Conservation (phyloP, 192 early-diverging fungal genomes). For the Coemansia sp. region DNA sequence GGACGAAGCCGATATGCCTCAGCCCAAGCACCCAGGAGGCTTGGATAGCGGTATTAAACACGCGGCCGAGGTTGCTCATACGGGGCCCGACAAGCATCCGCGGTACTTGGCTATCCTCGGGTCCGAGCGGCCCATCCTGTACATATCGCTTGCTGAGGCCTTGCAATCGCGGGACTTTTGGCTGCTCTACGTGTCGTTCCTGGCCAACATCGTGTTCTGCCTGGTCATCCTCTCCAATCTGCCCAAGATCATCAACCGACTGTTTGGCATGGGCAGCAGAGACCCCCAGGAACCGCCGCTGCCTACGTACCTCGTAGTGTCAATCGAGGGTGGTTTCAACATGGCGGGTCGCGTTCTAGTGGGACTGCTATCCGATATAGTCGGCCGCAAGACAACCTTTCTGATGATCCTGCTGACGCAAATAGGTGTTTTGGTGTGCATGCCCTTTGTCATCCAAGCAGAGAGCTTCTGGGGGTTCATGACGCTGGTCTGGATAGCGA, state of each 20-base stretch:
- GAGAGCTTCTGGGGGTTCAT: slow-evolving; percentile 63
- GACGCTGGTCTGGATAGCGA: slow-evolving; percentile 61
- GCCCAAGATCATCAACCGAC: slow-evolving; percentile 57
- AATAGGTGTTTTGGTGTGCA: slow-evolving; percentile 56
- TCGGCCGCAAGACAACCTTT: slow-evolving; percentile 68
- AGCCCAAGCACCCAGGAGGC: neutral
- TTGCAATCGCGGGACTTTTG: slow-evolving; percentile 63
- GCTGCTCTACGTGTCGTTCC: slow-evolving; percentile 63
- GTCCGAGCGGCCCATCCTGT: slow-evolving; percentile 28
- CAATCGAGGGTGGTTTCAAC: slow-evolving; percentile 66
- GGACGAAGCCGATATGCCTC: slow-evolving; percentile 7
- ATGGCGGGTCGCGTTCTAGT: slow-evolving; percentile 62
- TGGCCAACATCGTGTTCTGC: slow-evolving; percentile 65
- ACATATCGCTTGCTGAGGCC: slow-evolving; percentile 59
- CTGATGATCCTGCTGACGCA: slow-evolving; percentile 63
- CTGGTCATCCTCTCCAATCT: slow-evolving; percentile 64
- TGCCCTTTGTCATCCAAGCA: slow-evolving; percentile 61
- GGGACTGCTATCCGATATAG: slow-evolving; percentile 56
- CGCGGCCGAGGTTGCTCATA: neutral
- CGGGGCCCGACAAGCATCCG: neutral
- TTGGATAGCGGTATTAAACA: neutral
- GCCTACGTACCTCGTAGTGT: slow-evolving; percentile 56
- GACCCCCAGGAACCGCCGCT: slow-evolving; percentile 27
- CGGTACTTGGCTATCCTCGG: neutral
- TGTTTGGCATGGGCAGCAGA: slow-evolving; percentile 56